Conservation (phyloP, 768 basidiomycete genomes). For the Mycena leptocephala region DNA sequence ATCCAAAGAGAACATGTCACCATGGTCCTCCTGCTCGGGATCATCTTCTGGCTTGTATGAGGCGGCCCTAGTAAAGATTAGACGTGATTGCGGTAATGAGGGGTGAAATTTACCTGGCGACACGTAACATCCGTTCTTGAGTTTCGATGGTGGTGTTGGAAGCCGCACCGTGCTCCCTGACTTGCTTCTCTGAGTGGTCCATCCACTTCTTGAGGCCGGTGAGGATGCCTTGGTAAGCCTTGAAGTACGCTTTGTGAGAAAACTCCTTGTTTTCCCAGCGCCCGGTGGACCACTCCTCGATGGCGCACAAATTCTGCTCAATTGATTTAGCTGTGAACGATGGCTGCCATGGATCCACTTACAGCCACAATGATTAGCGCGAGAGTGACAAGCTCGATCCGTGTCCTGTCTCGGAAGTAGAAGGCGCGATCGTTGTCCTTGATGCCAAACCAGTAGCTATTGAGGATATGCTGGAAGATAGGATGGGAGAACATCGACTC, state of each 20-base stretch:
- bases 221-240: not conserved
- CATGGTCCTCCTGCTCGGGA: not conserved
- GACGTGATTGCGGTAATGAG: not conserved
- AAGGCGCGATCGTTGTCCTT: not conserved
- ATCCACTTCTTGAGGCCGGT: not conserved
- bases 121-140: not conserved
- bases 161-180: not conserved
- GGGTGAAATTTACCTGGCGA: not conserved
- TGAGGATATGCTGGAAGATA: conserved; percentile 5
- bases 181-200: not conserved
- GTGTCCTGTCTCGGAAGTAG: not conserved
- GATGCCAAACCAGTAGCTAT: not conserved
- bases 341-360: not conserved
- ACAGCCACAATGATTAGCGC: not conserved
- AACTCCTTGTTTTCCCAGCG: not conserved
- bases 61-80: not conserved
- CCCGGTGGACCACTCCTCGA: conserved; percentile 20
- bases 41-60: not conserved
- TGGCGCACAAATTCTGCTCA: not conserved
- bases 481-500: not conserved
- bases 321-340: not conserved
- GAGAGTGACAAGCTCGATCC: not conserved
- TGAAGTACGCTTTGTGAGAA: not conserved
- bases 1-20: not conserved
- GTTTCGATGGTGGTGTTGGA: not conserved